Base-by-base conservation (phyloP, 441 rosid genomes). In the Euphorbia celastroides region DNA sequence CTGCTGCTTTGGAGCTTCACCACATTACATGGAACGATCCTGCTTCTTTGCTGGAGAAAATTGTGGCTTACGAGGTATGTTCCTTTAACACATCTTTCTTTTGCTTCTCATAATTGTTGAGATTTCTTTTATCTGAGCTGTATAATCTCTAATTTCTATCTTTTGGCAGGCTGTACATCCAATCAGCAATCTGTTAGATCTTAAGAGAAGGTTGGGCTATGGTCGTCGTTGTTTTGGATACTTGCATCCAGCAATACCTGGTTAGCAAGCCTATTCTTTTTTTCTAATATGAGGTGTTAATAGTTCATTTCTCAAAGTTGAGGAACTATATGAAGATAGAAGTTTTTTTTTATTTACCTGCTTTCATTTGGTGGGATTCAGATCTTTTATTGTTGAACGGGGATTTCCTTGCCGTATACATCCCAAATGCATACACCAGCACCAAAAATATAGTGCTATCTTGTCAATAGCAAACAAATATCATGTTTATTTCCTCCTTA, bases 11-110 rank as follows among this genome's bases (percentile, higher is more conserved):
- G 75, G 92, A 88, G 89, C 97, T 94, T 78, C 96, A 83, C 71
- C 97, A 89, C 36, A 86, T 94, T 70, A 94, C 99, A 20, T 94
- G 97, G 97, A 82, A 89, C 69, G 92, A 94, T 77, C 88, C 99
- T 74, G 94, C 96, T 77, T 88, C 96, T 58, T 79, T 94, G 78
- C 83, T 94, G 70, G 99, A 94, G 79, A 94, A 92, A 81, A 92
- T 94, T 71, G 96, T 94, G 44, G 95, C 96, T 42, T 84, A 88
- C 26, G 98, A 94, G 87, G 99, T 88, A 63, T 66, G 70, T 60
- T 72, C 66, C 51, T 67, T 52, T 72, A 67, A 28, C 32, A 23
- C 30, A 31, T 66, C 56, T 48, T 30, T 66, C 58, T 48, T 19
- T 50, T 17, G 13, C 61, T 58, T n/a, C 28, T 70, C 36, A 36